phyloP scores from a whole-genome alignment of 306 rosid species.

The Vicia faba region DNA sequence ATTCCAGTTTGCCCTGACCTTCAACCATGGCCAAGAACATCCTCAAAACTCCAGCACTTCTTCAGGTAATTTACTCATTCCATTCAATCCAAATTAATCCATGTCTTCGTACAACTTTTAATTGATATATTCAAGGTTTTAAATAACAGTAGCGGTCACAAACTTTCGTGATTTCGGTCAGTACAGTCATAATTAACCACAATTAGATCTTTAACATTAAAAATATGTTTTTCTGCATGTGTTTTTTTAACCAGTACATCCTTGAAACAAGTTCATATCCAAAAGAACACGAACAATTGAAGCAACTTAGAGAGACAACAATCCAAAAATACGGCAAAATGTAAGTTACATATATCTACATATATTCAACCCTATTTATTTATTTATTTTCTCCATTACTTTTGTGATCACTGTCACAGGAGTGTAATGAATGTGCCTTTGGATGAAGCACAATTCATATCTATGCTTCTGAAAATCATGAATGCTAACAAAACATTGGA shows the following conservation, averaged over 20 bases:
- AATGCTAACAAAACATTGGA: constrained; percentile 67
- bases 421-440: constrained; percentile 50
- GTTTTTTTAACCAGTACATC: constrained; percentile 43
- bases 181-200: too few relatives aligned
- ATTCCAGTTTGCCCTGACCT: not conserved
- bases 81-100: not conserved
- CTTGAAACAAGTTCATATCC: constrained; percentile 51
- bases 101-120: not conserved
- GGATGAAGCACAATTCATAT: constrained; percentile 58
- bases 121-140: not conserved
- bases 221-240: not conserved
- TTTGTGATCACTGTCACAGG: constrained; percentile 41
- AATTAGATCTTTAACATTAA: too few relatives aligned
- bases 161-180: too few relatives aligned
- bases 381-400: too few relatives aligned
- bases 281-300: constrained; percentile 56
- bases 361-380: too few relatives aligned
- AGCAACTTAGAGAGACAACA: constrained; percentile 54
- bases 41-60: constrained; percentile 19
- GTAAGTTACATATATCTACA: constrained; percentile 23
- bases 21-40: constrained; percentile 9
- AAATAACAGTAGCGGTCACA: too few relatives aligned
- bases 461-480: constrained; percentile 55
- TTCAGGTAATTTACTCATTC: not conserved
- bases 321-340: constrained; percentile 18